phyloP scores from a whole-genome alignment of 2,329 filamentous ascomycete species.

The Fonsecaea pugnacius region DNA sequence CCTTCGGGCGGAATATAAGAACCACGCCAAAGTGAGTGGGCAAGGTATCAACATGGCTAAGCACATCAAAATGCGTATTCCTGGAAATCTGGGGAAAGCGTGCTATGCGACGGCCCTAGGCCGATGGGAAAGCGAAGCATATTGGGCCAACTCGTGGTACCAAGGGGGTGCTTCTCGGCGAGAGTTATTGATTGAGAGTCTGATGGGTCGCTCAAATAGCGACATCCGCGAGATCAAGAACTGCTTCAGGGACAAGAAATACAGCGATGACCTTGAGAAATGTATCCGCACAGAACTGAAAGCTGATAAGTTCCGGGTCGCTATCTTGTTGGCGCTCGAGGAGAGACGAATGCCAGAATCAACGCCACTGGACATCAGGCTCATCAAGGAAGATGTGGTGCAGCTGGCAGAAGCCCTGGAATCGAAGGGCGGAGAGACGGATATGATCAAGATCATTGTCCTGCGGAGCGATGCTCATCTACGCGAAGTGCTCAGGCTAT shows the following conservation, averaged over 20 bases:
- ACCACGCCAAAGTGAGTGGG: conserved; percentile 70
- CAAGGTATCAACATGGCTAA: conserved; percentile 58
- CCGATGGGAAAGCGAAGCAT: conserved; percentile 88
- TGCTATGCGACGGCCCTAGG: conserved; percentile 89
- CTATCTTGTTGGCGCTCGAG: conserved; percentile 81
- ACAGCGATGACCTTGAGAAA: conserved; percentile 74
- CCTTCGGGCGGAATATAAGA: conserved; percentile 87
- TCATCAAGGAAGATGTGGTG: conserved; percentile 73
- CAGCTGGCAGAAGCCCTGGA: conserved; percentile 71
- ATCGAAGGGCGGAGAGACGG: conserved; percentile 80
- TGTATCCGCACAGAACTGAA: conserved; percentile 89
- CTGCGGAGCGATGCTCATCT: conserved; percentile 80
- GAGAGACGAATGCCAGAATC: conserved; percentile 81
- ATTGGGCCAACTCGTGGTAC: conserved; percentile 99
- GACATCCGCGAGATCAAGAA: conserved; percentile 87
- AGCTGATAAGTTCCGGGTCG: conserved; percentile 93
- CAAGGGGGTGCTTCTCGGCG: conserved; percentile 81
- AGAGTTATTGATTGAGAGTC: conserved; percentile 86
- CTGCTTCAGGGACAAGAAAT: conserved; percentile 88
- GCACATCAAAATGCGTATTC: conserved; percentile 52
- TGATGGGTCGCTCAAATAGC: conserved; percentile 88
- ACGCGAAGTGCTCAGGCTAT: conserved; percentile 75
- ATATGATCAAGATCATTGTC: conserved; percentile 85
- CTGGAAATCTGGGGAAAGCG: conserved; percentile 78
- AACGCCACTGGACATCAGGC: conserved; percentile 64